These are phyloP conservation scores for Fagus crenata DNA, from an alignment of 306 rosid species.

Conservation along the genomic window DNA sequence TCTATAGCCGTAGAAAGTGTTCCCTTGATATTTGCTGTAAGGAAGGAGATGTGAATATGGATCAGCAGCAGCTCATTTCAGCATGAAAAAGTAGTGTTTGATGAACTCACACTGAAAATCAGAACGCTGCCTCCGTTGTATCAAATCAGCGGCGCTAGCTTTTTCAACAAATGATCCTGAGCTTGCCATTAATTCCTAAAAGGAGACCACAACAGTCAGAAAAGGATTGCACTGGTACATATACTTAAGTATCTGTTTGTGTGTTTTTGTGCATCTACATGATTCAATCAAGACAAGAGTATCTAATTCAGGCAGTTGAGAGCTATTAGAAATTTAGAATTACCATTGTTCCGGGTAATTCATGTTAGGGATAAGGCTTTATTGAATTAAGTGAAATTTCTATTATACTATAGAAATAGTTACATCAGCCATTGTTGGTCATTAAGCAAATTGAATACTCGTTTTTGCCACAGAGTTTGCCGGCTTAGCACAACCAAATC, in stretches of 20 bases:
- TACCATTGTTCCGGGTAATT: background rate
- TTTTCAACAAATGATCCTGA: slow-evolving; percentile 49
- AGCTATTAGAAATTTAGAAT: background rate
- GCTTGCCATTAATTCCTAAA: slow-evolving; percentile 69
- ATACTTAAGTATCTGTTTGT: background rate
- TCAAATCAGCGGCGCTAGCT: slow-evolving; percentile 90
- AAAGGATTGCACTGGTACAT: slow-evolving; percentile 15
- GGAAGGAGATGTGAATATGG: slow-evolving; percentile 27
- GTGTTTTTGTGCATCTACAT: background rate
- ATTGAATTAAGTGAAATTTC: background rate
- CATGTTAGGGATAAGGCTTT: background rate
- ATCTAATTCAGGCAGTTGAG: background rate
- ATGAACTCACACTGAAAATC: slow-evolving; percentile 71
- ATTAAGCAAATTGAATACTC: too few species aligned
- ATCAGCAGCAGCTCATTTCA: slow-evolving; percentile 27
- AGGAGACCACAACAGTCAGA: slow-evolving; percentile 57
- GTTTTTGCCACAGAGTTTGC: background rate
- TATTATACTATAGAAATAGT: background rate
- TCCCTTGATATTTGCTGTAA: slow-evolving; percentile 66
- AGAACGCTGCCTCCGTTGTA: slow-evolving; percentile 86
- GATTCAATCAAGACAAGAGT: background rate
- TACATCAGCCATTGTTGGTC: background rate
- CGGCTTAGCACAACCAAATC: background rate
- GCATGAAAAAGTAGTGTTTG: slow-evolving; percentile 18
- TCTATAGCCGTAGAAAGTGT: slow-evolving; percentile 63